These are phyloP conservation scores for Parastagonospora avenae DNA, from an alignment of 2,329 filamentous ascomycete species.

Conservation along the genomic window DNA sequence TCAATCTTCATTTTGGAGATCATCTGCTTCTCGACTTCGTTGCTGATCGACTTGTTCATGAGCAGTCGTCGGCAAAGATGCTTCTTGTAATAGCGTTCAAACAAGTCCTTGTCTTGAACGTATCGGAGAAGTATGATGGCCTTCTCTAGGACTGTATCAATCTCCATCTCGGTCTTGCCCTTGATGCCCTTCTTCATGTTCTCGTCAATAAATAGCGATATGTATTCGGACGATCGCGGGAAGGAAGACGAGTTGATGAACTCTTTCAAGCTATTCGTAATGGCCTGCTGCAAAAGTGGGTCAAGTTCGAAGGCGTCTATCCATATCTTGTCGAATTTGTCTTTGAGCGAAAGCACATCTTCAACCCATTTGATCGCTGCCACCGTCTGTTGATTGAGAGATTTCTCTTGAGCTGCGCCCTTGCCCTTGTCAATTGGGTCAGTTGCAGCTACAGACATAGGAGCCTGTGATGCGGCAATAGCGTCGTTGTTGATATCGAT, in stretches of 20 bases:
- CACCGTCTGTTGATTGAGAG: constrained; percentile 76
- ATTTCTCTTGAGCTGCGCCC: constrained; percentile 50
- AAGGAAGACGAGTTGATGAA: constrained; percentile 85
- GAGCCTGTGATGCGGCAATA: constrained; percentile 61
- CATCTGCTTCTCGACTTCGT: constrained; percentile 93
- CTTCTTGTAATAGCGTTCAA: constrained; percentile 98
- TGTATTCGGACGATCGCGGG: constrained; percentile 81
- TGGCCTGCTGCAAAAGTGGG: constrained; percentile 75
- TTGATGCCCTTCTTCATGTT: constrained; percentile 93
- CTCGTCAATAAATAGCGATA: constrained; percentile 96
- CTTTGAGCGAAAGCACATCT: constrained; percentile 82
- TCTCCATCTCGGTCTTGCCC: constrained; percentile 86
- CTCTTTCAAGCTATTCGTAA: constrained; percentile 86
- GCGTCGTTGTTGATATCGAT: constrained; percentile 77
- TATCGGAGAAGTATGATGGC: constrained; percentile 88
- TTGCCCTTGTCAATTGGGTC: constrained; percentile 60
- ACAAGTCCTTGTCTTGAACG: constrained; percentile 88
- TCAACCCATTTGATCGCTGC: constrained; percentile 96
- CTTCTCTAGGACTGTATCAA: constrained; percentile 84
- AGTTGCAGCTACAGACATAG: constrained; percentile 47
- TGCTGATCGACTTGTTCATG: constrained; percentile 86
- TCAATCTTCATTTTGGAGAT: constrained; percentile 97
- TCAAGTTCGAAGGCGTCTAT: constrained; percentile 74
- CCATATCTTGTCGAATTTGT: constrained; percentile 86
- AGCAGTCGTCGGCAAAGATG: constrained; percentile 87